These are phyloP conservation scores for Penicillium hordei DNA, from an alignment of 2,329 filamentous ascomycete species.

Conservation along the genomic window DNA sequence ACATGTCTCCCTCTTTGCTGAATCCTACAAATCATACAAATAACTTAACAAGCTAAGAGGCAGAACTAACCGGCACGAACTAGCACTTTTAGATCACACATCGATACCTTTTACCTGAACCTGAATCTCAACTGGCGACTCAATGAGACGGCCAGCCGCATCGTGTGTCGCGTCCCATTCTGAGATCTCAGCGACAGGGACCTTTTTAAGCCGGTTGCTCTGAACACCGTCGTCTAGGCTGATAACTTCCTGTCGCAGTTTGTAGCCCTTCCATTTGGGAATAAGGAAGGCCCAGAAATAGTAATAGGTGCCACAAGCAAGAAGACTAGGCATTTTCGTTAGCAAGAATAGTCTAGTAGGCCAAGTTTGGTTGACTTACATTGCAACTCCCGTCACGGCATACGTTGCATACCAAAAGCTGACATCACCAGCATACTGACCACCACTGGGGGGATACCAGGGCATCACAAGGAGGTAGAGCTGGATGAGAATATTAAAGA, in stretches of 20 bases:
- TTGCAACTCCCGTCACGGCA: conserved; percentile 60
- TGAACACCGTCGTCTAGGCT: conserved; percentile 50
- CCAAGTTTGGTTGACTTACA: conserved; percentile 49
- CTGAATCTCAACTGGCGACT: not conserved
- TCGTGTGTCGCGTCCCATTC: conserved; percentile 62
- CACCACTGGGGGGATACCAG: conserved; percentile 65
- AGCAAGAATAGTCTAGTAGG: not conserved
- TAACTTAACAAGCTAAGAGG: not conserved
- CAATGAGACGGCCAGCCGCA: conserved; percentile 32
- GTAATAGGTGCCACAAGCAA: conserved; percentile 58
- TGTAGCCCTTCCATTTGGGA: conserved; percentile 54
- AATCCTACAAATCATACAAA: not conserved
- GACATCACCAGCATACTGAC: conserved; percentile 61
- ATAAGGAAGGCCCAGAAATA: conserved; percentile 57
- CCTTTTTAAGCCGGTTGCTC: conserved; percentile 53
- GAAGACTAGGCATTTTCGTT: conserved; percentile 41
- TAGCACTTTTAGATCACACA: too few species aligned
- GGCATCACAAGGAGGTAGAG: conserved; percentile 66
- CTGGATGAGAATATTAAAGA: conserved; percentile 61
- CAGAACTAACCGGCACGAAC: not conserved
- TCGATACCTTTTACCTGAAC: not conserved
- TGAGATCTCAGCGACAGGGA: conserved; percentile 52
- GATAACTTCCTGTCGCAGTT: conserved; percentile 56
- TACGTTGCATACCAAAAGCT: conserved; percentile 74
- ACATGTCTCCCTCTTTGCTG: not conserved